A percentile compares a stretch with the other conserved stretches of the same genome.
Evolutionary conservation across 2,329 filamentous ascomycete species (phyloP).

Genomic region (Arthrobotrys sinensis): DNA sequence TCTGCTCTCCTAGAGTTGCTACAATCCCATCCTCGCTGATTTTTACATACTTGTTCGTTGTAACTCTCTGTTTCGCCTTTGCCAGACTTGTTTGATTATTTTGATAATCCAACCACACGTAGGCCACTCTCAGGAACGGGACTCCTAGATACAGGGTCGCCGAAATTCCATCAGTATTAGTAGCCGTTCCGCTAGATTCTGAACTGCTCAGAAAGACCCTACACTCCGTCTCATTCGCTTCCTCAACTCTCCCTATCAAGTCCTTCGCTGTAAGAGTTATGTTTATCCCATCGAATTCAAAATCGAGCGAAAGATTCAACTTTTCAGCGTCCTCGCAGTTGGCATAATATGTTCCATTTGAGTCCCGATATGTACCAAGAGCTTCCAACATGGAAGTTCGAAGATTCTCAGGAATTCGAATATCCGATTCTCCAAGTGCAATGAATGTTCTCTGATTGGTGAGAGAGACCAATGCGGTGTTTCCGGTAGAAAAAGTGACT

Average conservation of each 20-base stretch:
- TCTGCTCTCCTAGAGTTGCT: slow-evolving; percentile 11
- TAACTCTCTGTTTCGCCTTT: slow-evolving; percentile 5
- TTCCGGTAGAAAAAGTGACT: not conserved
- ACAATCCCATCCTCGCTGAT: slow-evolving; percentile 2
- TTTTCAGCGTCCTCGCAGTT: slow-evolving; percentile 4
- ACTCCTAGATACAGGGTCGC: not conserved
- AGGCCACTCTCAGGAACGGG: slow-evolving; percentile 6
- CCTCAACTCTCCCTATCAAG: not conserved
- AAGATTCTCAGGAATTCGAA: not conserved
- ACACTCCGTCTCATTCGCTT: not conserved
- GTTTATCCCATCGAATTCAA: slow-evolving; percentile 5
- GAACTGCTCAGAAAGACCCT: not conserved
- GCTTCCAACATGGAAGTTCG: not conserved
- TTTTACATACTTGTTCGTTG: not conserved
- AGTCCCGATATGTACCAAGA: not conserved
- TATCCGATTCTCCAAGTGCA: not conserved
- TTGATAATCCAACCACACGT: slow-evolving; percentile 14
- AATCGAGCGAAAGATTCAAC: not conserved
- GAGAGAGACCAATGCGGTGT: not conserved
- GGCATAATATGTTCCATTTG: not conserved
- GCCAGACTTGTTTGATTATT: slow-evolving; percentile 4
- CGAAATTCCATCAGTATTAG: not conserved
- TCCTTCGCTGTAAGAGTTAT: slow-evolving; percentile 8
- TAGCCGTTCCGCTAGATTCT: not conserved
- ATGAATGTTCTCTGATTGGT: not conserved